A percentile compares a stretch with the other conserved stretches of the same genome.
phyloP scores from a whole-genome alignment of 768 basidiomycete genomes.

The Mycena latifolia region DNA sequence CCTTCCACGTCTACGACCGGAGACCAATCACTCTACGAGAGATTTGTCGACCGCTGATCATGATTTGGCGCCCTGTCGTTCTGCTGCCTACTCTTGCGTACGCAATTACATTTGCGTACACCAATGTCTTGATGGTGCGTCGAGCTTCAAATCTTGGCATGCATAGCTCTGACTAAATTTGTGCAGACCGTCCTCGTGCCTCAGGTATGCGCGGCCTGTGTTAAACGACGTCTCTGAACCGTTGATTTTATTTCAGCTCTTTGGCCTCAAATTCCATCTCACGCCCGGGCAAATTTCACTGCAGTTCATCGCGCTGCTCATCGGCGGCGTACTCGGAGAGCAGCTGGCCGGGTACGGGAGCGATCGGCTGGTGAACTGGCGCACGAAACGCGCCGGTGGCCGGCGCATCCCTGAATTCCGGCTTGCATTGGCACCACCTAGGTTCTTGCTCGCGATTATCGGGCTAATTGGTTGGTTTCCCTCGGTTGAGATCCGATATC shows the following conservation, averaged over 20 bases:
- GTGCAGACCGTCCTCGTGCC: neutral
- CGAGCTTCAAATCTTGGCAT: constrained; percentile 46
- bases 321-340: constrained; percentile 14
- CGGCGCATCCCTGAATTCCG: constrained; percentile 2
- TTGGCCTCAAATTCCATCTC: constrained; percentile 1
- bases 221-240: no score
- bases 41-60: neutral
- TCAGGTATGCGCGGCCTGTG: no score
- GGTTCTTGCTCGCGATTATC: constrained; percentile 25
- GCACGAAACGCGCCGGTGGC: neutral
- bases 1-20: neutral
- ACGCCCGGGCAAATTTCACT: neutral
- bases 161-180: neutral
- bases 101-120: neutral
- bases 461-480: neutral
- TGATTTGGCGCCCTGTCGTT: neutral
- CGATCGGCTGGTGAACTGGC: neutral
- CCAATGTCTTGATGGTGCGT: neutral
- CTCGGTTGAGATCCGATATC: no score
- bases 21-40: neutral
- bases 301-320: neutral
- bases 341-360: constrained; percentile 1
- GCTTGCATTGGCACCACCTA: constrained; percentile 36
- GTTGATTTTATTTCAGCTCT: neutral
- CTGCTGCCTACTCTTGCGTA: neutral